Conservation (phyloP, 2,329 filamentous ascomycete genomes). For the Arthroderma sp. region DNA sequence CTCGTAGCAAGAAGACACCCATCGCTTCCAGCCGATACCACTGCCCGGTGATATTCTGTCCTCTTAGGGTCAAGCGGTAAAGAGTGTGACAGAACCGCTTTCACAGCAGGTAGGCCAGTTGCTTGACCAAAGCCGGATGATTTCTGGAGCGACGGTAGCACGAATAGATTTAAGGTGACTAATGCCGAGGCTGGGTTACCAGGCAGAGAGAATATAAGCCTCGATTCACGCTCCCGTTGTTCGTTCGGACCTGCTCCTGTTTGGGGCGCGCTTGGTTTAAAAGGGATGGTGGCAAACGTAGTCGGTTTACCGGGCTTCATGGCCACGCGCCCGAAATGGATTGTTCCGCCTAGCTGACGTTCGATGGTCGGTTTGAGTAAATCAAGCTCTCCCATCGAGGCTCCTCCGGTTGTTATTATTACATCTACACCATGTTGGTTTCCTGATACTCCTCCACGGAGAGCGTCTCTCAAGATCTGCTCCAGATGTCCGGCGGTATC, state of each 20-base stretch:
- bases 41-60: conserved; percentile 80
- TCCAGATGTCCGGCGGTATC: conserved; percentile 54
- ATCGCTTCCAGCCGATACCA: conserved; percentile 51
- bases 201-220: conserved; percentile 76
- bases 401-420: conserved; percentile 82
- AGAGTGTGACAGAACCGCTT: conserved; percentile 58
- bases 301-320: conserved; percentile 99
- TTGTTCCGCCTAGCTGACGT: conserved; percentile 72
- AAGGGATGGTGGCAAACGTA: conserved; percentile 80
- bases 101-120: conserved; percentile 55
- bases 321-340: conserved; percentile 87
- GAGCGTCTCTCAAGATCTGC: conserved; percentile 57
- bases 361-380: conserved; percentile 94
- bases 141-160: conserved; percentile 72
- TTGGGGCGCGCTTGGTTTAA: conserved; percentile 35
- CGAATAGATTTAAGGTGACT: conserved; percentile 88
- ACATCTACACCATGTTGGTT: conserved; percentile 49
- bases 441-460: conserved; percentile 38
- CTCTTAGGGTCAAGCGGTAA: conserved; percentile 61
- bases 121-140: conserved; percentile 47
- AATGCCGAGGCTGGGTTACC: conserved; percentile 89
- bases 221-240: conserved; percentile 45
- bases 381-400: conserved; percentile 96
- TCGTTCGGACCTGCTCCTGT: conserved; percentile 3
- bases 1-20: conserved; percentile 61